These are phyloP conservation scores for Saccharomycopsis oosterbeekiorum DNA, from an alignment of 805 yeast genomes.

Conservation along the genomic window DNA sequence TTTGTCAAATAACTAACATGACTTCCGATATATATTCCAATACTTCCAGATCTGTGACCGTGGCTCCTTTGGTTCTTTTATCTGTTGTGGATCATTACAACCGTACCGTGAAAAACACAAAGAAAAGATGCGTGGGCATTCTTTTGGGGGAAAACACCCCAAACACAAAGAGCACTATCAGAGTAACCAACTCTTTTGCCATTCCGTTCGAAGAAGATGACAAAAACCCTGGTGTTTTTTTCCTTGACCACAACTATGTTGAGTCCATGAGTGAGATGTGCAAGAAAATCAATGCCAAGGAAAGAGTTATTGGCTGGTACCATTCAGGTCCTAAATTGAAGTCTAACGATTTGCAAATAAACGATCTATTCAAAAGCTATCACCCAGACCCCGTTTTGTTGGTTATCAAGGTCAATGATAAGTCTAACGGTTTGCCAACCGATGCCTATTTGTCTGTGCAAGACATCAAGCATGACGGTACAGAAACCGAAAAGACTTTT, in stretches of 20 bases:
- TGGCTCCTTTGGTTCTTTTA: slow-evolving; percentile 88
- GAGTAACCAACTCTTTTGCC: slow-evolving; percentile 88
- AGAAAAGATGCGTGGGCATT: slow-evolving; percentile 89
- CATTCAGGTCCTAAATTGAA: slow-evolving; percentile 93
- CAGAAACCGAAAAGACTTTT: slow-evolving; percentile 86
- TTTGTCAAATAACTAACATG: neutral
- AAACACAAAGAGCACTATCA: slow-evolving; percentile 35
- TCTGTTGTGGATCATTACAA: slow-evolving; percentile 95
- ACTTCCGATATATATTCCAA: neutral
- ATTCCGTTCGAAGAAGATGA: slow-evolving; percentile 98
- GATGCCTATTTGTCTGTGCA: slow-evolving; percentile 91
- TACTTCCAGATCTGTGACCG: slow-evolving; percentile 49
- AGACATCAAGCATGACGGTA: slow-evolving; percentile 93
- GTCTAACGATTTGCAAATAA: slow-evolving; percentile 81
- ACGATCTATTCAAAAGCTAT: slow-evolving; percentile 79
- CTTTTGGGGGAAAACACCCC: slow-evolving; percentile 70
- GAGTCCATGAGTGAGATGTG: slow-evolving; percentile 98
- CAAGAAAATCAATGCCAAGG: slow-evolving; percentile 95
- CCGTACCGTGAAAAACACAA: slow-evolving; percentile 63
- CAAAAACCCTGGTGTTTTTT: slow-evolving; percentile 87
- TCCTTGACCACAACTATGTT: slow-evolving; percentile 90
- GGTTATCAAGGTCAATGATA: slow-evolving; percentile 78
- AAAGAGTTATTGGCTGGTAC: slow-evolving; percentile 96
- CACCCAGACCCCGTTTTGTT: slow-evolving; percentile 72
- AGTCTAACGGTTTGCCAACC: slow-evolving; percentile 82